Base-by-base conservation (phyloP, 2,329 filamentous ascomycete genomes). In the Claviceps monticola region DNA sequence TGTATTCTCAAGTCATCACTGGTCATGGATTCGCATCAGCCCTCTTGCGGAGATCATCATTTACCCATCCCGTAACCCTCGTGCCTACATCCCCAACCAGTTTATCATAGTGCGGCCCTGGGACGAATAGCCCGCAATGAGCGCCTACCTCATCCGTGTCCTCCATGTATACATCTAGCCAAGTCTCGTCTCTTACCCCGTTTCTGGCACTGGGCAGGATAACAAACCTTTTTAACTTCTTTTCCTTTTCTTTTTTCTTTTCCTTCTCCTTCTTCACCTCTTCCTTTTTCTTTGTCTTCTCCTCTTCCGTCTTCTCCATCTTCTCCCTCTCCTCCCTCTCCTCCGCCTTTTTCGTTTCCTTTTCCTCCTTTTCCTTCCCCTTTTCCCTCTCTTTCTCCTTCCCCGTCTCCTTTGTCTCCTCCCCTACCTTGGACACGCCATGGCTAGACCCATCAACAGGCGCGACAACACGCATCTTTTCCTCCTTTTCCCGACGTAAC, bases 101-200 rank as follows among this genome's bases (percentile, higher is more conserved):
- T 56, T 68, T 69, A 59, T 89, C 84, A 61, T 93, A 91, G 53
- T 86, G 83, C 54, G 81, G 74, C 6, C 84, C 82, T 13, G 80
- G 68, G 45, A 87, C 79, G 68, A 95, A 95, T 49, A 95, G 70
- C 0, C 85, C 83, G 55, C 87, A 91, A 64, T 95, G 89, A 9
- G 89, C 90, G 6, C 80, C 82, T 1, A 95, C 85, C 66, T 95
- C 87, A 62, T 95, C 89, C 55, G 93, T 81, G 50, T 81, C 82
- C 53, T 84, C 77, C 86, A 96, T 93, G 60, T 82, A 83, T 2
- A 95, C 78, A 45, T 83, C 74, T 1, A 89, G 71, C 89, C 90
- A 95, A 16, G 82, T 79, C 4, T 76, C 70, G 63, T 95, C 88
- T 44, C 74, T 69, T 54, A 73, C 70, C 6, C 80, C 81, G 50